Evolutionary conservation across 331 rosid genomes (phyloP).

Genomic region (Acacia concinna): DNA sequence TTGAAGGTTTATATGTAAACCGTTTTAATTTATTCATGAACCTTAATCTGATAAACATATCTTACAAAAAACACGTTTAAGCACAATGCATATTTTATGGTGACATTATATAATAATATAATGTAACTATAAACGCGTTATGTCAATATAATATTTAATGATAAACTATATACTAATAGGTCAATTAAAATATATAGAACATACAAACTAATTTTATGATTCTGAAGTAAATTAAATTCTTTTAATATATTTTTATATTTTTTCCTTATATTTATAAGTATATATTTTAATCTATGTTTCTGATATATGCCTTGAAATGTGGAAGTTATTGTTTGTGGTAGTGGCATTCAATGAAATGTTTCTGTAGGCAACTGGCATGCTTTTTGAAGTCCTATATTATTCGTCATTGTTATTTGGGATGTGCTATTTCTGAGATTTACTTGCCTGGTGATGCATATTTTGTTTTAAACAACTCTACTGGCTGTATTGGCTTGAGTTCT

Average conservation of each 20-base stretch:
- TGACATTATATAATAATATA: not conserved
- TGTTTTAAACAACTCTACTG: not conserved
- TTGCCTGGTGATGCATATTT: not conserved
- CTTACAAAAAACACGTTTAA: not conserved
- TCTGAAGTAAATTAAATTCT: not conserved
- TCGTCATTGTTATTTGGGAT: not conserved
- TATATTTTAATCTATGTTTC: not conserved
- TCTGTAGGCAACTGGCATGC: not conserved
- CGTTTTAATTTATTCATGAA: not conserved
- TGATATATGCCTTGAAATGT: not conserved
- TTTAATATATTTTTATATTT: too few species aligned
- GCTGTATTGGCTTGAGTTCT: not conserved
- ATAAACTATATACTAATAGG: not conserved
- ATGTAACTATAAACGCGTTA: not conserved
- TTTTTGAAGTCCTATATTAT: not conserved
- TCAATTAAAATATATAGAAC: not conserved
- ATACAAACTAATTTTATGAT: not conserved
- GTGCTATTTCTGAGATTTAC: not conserved
- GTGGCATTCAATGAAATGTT: not conserved
- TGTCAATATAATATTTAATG: not conserved
- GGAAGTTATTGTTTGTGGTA: not conserved
- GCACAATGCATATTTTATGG: not conserved
- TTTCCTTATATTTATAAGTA: too few species aligned
- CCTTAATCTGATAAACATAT: not conserved
- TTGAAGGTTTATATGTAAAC: not conserved